phyloP scores from a whole-genome alignment of 805 yeast species.

The Wickerhamomyces chambardii region DNA sequence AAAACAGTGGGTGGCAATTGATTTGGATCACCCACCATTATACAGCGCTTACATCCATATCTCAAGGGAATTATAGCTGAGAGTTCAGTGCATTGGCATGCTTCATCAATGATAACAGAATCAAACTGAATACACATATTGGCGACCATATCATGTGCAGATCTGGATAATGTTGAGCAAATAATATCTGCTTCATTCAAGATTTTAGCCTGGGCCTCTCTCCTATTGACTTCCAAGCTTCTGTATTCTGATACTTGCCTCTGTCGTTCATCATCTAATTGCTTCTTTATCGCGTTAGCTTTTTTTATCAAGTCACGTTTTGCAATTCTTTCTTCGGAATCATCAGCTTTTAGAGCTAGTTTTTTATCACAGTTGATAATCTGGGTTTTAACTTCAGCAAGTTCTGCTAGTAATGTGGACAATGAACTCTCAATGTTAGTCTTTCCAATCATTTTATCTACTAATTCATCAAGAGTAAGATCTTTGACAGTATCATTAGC shows the following conservation, averaged over 20 bases:
- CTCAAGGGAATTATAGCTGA: slow-evolving; percentile 87
- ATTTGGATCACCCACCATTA: slow-evolving; percentile 98
- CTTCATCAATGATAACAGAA: slow-evolving; percentile 92
- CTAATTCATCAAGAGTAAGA: slow-evolving; percentile 77
- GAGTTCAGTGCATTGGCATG: slow-evolving; percentile 93
- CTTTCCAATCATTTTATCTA: slow-evolving; percentile 37
- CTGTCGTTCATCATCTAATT: slow-evolving; percentile 76
- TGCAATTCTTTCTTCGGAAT: slow-evolving; percentile 4
- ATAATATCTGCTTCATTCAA: slow-evolving; percentile 73
- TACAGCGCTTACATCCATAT: slow-evolving; percentile 84
- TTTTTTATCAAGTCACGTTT: slow-evolving; percentile 43
- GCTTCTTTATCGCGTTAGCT: slow-evolving; percentile 62
- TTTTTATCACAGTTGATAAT: slow-evolving; percentile 15
- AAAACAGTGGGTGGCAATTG: slow-evolving; percentile 96
- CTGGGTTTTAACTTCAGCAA: slow-evolving; percentile 7
- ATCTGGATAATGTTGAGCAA: slow-evolving; percentile 88
- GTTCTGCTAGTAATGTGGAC: slow-evolving; percentile 44
- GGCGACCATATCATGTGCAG: slow-evolving; percentile 83
- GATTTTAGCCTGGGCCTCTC: slow-evolving; percentile 66
- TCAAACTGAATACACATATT: slow-evolving; percentile 71
- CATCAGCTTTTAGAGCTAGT: slow-evolving; percentile 7
- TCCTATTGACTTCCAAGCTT: slow-evolving; percentile 67
- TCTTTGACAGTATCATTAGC: slow-evolving; percentile 78
- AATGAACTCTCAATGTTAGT: slow-evolving; percentile 5
- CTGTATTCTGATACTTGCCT: slow-evolving; percentile 57